These are phyloP conservation scores for Claviceps sp. DNA, from an alignment of 2,329 filamentous ascomycete species.

Conservation along the genomic window DNA sequence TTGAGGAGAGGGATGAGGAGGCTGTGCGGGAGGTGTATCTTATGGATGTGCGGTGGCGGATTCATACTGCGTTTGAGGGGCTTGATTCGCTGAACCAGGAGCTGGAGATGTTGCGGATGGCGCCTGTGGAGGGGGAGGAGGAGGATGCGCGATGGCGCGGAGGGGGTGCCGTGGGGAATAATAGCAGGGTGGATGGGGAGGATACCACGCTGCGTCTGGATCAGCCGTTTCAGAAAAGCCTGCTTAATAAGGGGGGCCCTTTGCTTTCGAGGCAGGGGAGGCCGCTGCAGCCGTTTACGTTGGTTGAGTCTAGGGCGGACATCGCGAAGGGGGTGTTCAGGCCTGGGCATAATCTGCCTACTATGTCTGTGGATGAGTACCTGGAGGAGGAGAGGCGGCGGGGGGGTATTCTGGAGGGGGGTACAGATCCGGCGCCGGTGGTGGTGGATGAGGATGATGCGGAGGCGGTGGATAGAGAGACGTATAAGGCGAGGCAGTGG, in stretches of 20 bases:
- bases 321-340: slow-evolving; percentile 73
- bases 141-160: slow-evolving; percentile 17
- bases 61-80: slow-evolving; percentile 70
- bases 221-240: slow-evolving; percentile 36
- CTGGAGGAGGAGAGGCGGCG: slow-evolving; percentile 75
- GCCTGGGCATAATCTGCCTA: slow-evolving; percentile 83
- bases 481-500: slow-evolving; percentile 87
- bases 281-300: slow-evolving; percentile 80
- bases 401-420: slow-evolving; percentile 84
- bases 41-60: slow-evolving; percentile 57
- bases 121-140: slow-evolving; percentile 40
- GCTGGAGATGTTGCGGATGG: slow-evolving; percentile 64
- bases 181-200: slow-evolving; percentile 5
- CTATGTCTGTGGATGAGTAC: slow-evolving; percentile 97
- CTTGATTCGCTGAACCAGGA: slow-evolving; percentile 84
- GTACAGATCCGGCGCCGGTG: slow-evolving; percentile 57
- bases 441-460: slow-evolving; percentile 82
- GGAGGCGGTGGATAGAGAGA: slow-evolving; percentile 78
- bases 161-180: slow-evolving; percentile 19
- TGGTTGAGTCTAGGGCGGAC: slow-evolving; percentile 64
- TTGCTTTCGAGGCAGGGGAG: slow-evolving; percentile 68
- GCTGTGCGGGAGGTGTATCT: slow-evolving; percentile 67
- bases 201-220: slow-evolving; percentile 62
- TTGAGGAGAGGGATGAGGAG: slow-evolving; percentile 64
- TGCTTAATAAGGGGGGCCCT: slow-evolving; percentile 44